phyloP scores from a whole-genome alignment of 805 yeast species.

The Jamesozyma hellenica region DNA sequence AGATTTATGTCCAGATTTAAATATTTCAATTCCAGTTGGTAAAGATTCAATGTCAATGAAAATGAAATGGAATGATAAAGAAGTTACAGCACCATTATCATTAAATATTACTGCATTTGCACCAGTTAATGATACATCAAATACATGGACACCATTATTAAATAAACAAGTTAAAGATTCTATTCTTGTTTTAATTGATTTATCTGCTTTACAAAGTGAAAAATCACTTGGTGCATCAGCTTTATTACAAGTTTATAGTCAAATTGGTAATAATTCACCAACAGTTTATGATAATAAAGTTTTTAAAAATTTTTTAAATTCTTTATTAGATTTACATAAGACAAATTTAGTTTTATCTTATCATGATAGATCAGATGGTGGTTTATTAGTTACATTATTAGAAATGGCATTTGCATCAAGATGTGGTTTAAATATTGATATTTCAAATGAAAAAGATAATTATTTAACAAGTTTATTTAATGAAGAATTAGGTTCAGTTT shows the following conservation, averaged over 20 bases:
- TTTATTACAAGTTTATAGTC: conserved; percentile 83
- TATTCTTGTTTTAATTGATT: conserved; percentile 68
- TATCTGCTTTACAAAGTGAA: conserved; percentile 43
- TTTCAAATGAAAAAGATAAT: conserved; percentile 34
- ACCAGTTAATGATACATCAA: conserved; percentile 72
- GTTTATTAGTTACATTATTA: conserved; percentile 68
- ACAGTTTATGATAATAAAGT: conserved; percentile 59
- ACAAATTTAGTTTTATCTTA: conserved; percentile 60
- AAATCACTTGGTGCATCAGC: conserved; percentile 87
- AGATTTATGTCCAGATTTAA: conserved; percentile 88
- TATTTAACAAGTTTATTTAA: conserved; percentile 58
- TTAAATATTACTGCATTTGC: conserved; percentile 86
- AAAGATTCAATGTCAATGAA: conserved; percentile 99
- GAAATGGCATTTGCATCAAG: conserved; percentile 98
- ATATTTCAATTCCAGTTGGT: conserved; percentile 91
- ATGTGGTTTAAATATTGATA: conserved; percentile 58
- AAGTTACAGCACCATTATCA: conserved; percentile 92
- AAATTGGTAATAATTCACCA: conserved; percentile 77
- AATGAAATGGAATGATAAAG: conserved; percentile 91
- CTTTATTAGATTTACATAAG: conserved; percentile 65
- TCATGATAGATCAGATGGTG: conserved; percentile 97
- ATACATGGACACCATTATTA: conserved; percentile 92
- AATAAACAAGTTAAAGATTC: conserved; percentile 42
- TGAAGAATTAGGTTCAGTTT: conserved; percentile 93
- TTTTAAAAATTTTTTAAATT: conserved; percentile 59